Evolutionary conservation across 345 rosid genomes (phyloP).

Genomic region (Lepidium aucheri): DNA sequence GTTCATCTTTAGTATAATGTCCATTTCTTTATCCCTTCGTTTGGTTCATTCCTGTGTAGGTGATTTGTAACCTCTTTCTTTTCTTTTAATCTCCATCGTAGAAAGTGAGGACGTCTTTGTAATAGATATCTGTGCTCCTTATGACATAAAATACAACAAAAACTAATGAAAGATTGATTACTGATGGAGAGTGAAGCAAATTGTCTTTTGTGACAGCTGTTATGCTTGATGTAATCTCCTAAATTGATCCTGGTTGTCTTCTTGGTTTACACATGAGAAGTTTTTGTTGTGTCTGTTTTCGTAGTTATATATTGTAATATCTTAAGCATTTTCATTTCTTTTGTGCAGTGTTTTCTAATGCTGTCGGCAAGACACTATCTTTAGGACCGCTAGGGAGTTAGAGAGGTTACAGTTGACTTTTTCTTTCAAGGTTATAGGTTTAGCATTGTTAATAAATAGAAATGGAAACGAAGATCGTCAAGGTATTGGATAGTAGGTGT

Average conservation of each 20-base stretch:
- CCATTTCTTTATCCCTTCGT: neutral
- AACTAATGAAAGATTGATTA: neutral
- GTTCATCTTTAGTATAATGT: neutral
- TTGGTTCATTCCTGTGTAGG: neutral
- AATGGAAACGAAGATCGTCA: constrained; percentile 54
- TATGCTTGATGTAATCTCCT: too few relatives aligned
- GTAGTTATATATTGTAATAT: neutral
- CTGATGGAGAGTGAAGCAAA: neutral
- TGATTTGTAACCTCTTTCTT: neutral
- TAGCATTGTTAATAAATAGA: constrained; percentile 45
- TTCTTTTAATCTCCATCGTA: neutral
- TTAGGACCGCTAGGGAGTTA: constrained; percentile 35
- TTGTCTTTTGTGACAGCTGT: neutral
- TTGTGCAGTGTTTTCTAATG: constrained; percentile 23
- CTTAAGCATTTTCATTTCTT: neutral
- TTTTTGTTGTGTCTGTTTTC: too few relatives aligned
- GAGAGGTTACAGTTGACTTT: constrained; percentile 26
- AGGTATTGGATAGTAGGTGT: constrained; percentile 49
- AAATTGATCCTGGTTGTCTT: too few relatives aligned
- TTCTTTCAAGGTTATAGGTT: constrained; percentile 32
- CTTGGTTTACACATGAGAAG: too few relatives aligned
- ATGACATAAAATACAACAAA: neutral
- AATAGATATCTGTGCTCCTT: neutral
- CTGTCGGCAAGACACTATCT: constrained; percentile 27
- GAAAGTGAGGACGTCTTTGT: neutral